phyloP scores from a whole-genome alignment of 441 rosid species.

The Geranium incanum region DNA sequence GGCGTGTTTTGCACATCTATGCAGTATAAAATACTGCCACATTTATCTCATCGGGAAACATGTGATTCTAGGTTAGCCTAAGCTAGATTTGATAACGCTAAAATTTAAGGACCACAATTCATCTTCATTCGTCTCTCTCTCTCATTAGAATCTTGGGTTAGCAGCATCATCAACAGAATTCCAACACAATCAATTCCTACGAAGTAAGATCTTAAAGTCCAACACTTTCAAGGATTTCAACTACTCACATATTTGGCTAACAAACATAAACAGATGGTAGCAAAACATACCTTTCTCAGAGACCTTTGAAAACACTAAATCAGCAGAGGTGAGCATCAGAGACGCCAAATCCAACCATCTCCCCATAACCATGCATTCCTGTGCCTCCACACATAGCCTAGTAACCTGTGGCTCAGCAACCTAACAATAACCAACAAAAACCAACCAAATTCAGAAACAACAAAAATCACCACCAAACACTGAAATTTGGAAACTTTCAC shows the following conservation, averaged over 20 bases:
- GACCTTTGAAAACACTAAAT: conserved; percentile 74
- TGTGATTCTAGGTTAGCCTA: neutral
- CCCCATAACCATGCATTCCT: conserved; percentile 49
- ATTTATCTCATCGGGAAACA: neutral
- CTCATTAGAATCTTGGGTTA: neutral
- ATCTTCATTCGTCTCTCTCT: neutral
- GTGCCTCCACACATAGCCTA: conserved; percentile 73
- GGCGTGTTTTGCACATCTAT: neutral
- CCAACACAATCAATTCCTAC: neutral
- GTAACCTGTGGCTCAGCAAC: conserved; percentile 73
- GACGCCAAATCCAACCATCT: conserved; percentile 82
- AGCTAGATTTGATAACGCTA: neutral
- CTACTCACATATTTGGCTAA: neutral
- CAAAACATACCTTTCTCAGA: conserved; percentile 69
- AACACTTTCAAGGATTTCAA: neutral
- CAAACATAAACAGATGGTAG: neutral
- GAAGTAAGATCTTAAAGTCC: neutral
- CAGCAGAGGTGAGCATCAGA: conserved; percentile 84
- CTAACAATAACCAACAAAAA: conserved; percentile 24
- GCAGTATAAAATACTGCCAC: neutral
- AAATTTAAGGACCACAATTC: neutral
- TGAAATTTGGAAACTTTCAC: neutral
- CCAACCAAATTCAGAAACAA: neutral
- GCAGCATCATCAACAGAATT: neutral
- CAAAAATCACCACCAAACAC: neutral